Percentiles rank a stretch among this genome's conserved stretches.
These are phyloP conservation scores for Termitomyces sp. DNA, from an alignment of 768 basidiomycete genomes.

Conservation along the genomic window DNA sequence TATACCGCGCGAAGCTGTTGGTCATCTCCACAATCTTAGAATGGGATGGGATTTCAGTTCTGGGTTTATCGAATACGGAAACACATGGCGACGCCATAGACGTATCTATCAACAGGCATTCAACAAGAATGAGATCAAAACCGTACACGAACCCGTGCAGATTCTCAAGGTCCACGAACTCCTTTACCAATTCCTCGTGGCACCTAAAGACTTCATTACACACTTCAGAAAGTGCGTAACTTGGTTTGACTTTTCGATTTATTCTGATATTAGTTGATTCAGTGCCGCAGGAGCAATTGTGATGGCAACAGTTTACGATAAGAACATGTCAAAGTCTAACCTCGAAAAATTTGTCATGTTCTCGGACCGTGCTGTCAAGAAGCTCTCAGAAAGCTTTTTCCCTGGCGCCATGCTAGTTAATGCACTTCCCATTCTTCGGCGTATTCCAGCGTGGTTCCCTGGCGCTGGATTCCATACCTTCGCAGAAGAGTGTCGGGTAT, in stretches of 20 bases:
- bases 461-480: too few relatives aligned
- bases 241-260: too few relatives aligned
- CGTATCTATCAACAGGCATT: constrained; percentile 23
- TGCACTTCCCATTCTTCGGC: constrained; percentile 25
- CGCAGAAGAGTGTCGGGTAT: constrained; percentile 7
- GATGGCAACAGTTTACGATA: too few relatives aligned
- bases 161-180: too few relatives aligned
- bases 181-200: constrained; percentile 10
- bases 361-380: constrained; percentile 11
- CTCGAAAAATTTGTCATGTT: too few relatives aligned
- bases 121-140: too few relatives aligned
- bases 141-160: constrained; percentile 22
- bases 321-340: too few relatives aligned
- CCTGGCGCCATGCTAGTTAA: constrained; percentile 24
- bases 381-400: constrained; percentile 6
- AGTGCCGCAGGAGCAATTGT: too few relatives aligned
- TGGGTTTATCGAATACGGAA: too few relatives aligned
- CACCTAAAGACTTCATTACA: constrained; percentile 12
- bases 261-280: too few relatives aligned
- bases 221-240: constrained; percentile 7
- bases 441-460: too few relatives aligned
- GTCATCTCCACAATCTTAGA: constrained; percentile 10
- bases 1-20: neutral
- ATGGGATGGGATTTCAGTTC: constrained; percentile 30
- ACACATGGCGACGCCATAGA: too few relatives aligned